Evolutionary conservation across 768 basidiomycete genomes (phyloP), one percentile per base, ranked within the genome.

Genomic region (Tulasnella sp.): DNA sequence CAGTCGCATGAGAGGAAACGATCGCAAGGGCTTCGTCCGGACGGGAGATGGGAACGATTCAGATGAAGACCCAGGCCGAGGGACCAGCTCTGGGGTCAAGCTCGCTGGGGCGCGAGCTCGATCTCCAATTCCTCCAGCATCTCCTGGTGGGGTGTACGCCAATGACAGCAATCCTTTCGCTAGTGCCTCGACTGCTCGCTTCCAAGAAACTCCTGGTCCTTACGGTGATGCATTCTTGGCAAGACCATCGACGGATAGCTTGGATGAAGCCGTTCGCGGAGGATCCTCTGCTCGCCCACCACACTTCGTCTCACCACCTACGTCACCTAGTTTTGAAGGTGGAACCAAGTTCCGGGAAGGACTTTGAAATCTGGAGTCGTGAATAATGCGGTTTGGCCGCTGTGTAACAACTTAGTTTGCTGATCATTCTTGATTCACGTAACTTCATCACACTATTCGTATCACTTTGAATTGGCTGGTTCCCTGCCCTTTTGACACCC

Each of bases 91-190:
- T 6, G 57, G 67, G 9, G 55, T 76, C 51, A 76, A 61, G 55
- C 29, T 76, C 16, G 57, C 73, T 23, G 51, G 51, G 29, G 73
- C 73, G 18, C 39, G 73, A 74, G 73, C 39, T 32, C 44, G 73
- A 32, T 74, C 73, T 18, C 73, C 73, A 20, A 23, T 35, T 23
- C 40, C 51, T 35, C 44, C 40, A 18, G 57, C 75, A 67, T 40
- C 48, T 18, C 75, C 48, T 37, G 61, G 57, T n/a, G 37, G 26
- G 7, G 35, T 76, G 42, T 76, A 76, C 29, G 29, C 67, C 46
- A 76, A 76, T 40, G 75, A 76, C 55, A 61, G 51, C 75, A 76
- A 76, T 76, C 75, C 75, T 18, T 76, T 76, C 42, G 37, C 32
- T 15, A 37, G 40, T 32, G n/a, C 75, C 37, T 42, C 44, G 6